A percentile compares a stretch with the other conserved stretches of the same genome.
Evolutionary conservation across 2,329 filamentous ascomycete genomes (phyloP).

Genomic region (Helicocarpus griseus): DNA sequence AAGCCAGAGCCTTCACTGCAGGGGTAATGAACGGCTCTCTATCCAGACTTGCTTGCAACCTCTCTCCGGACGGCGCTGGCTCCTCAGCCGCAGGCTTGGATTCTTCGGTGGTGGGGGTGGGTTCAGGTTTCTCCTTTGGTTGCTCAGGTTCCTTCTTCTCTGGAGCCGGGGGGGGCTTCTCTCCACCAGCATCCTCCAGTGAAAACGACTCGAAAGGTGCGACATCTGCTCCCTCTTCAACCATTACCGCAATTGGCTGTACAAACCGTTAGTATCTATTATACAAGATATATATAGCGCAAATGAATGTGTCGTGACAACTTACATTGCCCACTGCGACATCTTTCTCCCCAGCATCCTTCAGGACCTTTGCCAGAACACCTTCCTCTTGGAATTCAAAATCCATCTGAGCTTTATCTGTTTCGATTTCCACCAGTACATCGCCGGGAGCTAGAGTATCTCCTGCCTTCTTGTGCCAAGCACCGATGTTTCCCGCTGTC

Average conservation of each 20-base stretch:
- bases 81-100: conserved; percentile 32
- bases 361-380: conserved; percentile 86
- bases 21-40: conserved; percentile 65
- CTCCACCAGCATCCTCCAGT: conserved; percentile 81
- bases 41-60: conserved; percentile 73
- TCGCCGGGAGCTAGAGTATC: conserved; percentile 83
- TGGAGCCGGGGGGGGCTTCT: conserved; percentile 56
- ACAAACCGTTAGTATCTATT: conserved; percentile 14
- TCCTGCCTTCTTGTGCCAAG: conserved; percentile 96
- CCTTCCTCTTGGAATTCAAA: conserved; percentile 99
- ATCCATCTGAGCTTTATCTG: conserved; percentile 99
- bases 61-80: conserved; percentile 62
- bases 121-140: conserved; percentile 40
- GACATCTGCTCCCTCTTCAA: conserved; percentile 84
- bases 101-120: conserved; percentile 54
- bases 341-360: conserved; percentile 89
- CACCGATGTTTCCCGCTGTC: conserved; percentile 90
- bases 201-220: conserved; percentile 82
- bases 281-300: not conserved
- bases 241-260: conserved; percentile 89
- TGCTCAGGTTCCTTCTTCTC: conserved; percentile 52
- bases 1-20: conserved; percentile 69
- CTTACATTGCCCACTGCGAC: conserved; percentile 87
- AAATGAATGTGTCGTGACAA: conserved; percentile 17
- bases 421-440: conserved; percentile 96